Conservation (phyloP, 192 early-diverging fungal species). For the Allomyces javanicus region DNA sequence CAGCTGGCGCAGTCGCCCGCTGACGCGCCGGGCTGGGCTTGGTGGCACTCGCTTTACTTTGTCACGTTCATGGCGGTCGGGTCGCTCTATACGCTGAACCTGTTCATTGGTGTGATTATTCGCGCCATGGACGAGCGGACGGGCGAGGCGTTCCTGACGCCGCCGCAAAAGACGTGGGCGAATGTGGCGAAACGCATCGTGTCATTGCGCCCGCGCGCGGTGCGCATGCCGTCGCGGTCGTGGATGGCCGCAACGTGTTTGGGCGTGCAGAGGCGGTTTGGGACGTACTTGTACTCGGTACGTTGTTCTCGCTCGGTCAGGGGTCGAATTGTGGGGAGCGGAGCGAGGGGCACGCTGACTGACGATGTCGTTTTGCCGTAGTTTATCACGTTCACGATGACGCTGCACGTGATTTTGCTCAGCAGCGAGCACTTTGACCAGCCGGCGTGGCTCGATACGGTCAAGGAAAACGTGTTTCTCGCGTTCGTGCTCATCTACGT, state of each 20-base stretch:
- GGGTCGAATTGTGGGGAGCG: too few relatives aligned
- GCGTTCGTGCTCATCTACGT: not conserved
- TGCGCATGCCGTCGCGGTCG: too few relatives aligned
- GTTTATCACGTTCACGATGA: not conserved
- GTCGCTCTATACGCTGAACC: not conserved
- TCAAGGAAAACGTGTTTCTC: not conserved
- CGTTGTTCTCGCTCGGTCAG: too few relatives aligned
- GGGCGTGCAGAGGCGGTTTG: too few relatives aligned
- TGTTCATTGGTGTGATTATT: not conserved
- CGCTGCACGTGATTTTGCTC: not conserved
- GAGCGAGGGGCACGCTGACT: too few relatives aligned
- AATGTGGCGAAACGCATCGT: not conserved
- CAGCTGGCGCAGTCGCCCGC: not conserved
- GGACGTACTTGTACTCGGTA: too few relatives aligned
- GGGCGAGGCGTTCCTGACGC: not conserved
- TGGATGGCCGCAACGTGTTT: too few relatives aligned
- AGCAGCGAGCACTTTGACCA: not conserved
- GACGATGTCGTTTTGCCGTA: too few relatives aligned
- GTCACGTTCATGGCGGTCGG: not conserved
- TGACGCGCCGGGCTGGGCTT: not conserved
- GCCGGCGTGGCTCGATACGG: not conserved
- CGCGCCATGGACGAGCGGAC: not conserved
- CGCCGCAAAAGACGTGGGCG: not conserved
- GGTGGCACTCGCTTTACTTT: not conserved
- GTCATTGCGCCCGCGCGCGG: too few relatives aligned